Base-by-base conservation (phyloP, 2,329 filamentous ascomycete species). In the Colletotrichum camelliae region DNA sequence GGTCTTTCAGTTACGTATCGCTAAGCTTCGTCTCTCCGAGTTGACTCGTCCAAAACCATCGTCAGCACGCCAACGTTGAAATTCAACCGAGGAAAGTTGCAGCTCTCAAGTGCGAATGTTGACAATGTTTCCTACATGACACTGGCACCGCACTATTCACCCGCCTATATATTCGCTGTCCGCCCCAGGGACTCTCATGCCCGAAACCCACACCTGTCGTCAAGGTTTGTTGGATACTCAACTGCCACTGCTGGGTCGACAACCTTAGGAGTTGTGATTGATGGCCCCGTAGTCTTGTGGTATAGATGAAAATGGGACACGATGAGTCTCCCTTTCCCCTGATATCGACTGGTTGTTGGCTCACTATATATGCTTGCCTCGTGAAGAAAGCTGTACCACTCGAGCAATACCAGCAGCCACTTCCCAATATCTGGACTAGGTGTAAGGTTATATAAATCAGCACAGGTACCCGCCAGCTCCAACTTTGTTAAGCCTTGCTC, bases 31-130 rank as follows among this genome's bases (percentile, higher is more conserved):
- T 48, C 18, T 48, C 43, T 24, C 9, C 2, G 43, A 21, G 3
- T 21, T 21, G 18, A 48, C 43, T 4, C 8, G 39, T 0, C 39
- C 39, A 2, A 43, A 43, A 43, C 8, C 18, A 43, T 43, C 39
- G 39, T 43, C 9, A 7, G 43, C 10, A 48, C 43, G 5, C 21
- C n/a, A 4, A 5, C 6, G 9, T 13, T n/a, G 5, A 6, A 5
- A 1, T 13, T 2, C 12, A 21, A 2, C 43, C n/a, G 43, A 48
- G 18, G 12, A 12, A 48, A 4, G 0, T 21, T 21, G 5, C n/a
- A 21, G 5, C 43, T 7, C 10, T 0, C 3, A 48, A 13, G 18
- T 21, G 18, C n/a, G 7, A 21, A 48, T 21, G 18, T 7, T 43
- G 39, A 48, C 10, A 4, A 21, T 2, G 43, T 48, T 21, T 21